Evolutionary conservation across 495 filamentous ascomycete genomes (phyloP).

Genomic region (Umbilicaria muhlenbergii): DNA sequence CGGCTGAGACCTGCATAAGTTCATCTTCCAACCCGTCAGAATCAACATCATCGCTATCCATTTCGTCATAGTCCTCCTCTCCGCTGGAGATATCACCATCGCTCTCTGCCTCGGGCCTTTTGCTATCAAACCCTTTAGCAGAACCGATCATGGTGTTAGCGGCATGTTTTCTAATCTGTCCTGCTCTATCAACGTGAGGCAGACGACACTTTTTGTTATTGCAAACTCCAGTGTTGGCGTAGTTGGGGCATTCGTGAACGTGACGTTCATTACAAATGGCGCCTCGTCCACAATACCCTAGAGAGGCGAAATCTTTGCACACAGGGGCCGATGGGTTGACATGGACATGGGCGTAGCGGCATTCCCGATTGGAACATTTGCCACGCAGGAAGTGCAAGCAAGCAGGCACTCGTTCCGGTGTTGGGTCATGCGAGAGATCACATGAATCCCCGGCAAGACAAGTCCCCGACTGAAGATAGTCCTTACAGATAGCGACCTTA

Average conservation of each 20-base stretch:
- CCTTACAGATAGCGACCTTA: constrained; percentile 85
- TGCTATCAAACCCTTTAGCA: constrained; percentile 10
- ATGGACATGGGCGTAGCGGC: constrained; percentile 78
- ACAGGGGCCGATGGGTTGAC: constrained; percentile 70
- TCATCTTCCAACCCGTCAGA: constrained; percentile 76
- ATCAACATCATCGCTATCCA: constrained; percentile 76
- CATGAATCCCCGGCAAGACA: constrained; percentile 71
- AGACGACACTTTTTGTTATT: constrained; percentile 69
- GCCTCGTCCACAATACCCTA: constrained; percentile 87
- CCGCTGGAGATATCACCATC: constrained; percentile 73
- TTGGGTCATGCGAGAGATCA: constrained; percentile 85
- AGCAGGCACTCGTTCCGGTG: constrained; percentile 67
- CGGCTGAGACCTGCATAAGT: constrained; percentile 25
- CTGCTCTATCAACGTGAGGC: constrained; percentile 76
- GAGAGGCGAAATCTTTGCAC: constrained; percentile 67
- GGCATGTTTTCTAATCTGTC: constrained; percentile 45
- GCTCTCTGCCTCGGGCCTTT: constrained; percentile 31
- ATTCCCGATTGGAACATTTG: constrained; percentile 75
- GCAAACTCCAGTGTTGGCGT: constrained; percentile 80
- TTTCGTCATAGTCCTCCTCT: constrained; percentile 57
- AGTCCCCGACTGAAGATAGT: constrained; percentile 62
- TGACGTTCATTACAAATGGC: constrained; percentile 66
- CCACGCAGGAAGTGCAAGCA: constrained; percentile 87
- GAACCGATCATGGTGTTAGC: constrained; percentile 22
- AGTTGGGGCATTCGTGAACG: constrained; percentile 83